These are phyloP conservation scores for Catunica adiposa DNA, from an alignment of 2,329 filamentous ascomycete species.

Conservation along the genomic window DNA sequence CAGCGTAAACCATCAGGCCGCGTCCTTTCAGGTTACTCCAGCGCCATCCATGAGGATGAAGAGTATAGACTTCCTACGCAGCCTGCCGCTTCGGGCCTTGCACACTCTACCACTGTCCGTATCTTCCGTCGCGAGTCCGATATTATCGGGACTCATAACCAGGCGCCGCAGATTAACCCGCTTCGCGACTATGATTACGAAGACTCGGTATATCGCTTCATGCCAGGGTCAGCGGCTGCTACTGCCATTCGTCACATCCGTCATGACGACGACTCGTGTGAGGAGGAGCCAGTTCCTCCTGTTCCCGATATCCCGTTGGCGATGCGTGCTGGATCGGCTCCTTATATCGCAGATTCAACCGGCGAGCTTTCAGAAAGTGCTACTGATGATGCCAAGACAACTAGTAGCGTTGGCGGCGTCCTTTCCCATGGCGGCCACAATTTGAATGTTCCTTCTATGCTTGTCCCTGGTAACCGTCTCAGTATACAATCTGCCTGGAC, in stretches of 20 bases:
- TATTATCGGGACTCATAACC: constrained; percentile 8
- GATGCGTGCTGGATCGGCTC: background rate
- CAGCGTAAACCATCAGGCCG: background rate
- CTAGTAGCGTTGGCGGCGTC: constrained; percentile 5
- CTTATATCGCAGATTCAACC: constrained; percentile 23
- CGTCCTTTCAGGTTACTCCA: constrained; percentile 15
- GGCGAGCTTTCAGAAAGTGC: constrained; percentile 24
- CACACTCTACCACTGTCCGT: constrained; percentile 16
- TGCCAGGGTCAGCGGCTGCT: constrained; percentile 19
- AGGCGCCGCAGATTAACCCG: background rate
- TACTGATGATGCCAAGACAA: background rate
- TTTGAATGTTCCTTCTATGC: constrained; percentile 30
- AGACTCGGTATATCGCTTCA: constrained; percentile 26
- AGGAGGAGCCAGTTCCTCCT: constrained; percentile 18
- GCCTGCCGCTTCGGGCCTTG: background rate
- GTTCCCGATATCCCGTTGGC: constrained; percentile 13
- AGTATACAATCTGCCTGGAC: constrained; percentile 46
- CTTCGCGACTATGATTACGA: constrained; percentile 17
- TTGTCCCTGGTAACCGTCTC: constrained; percentile 28
- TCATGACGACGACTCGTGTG: constrained; percentile 21
- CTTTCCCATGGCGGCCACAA: constrained; percentile 27
- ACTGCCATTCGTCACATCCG: constrained; percentile 17
- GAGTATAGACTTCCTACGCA: constrained; percentile 19
- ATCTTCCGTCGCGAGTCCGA: constrained; percentile 32
- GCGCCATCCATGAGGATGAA: constrained; percentile 23